These are phyloP conservation scores for Groenewaldozyma sp. DNA, from an alignment of 1,139 yeast genomes.

Conservation along the genomic window DNA sequence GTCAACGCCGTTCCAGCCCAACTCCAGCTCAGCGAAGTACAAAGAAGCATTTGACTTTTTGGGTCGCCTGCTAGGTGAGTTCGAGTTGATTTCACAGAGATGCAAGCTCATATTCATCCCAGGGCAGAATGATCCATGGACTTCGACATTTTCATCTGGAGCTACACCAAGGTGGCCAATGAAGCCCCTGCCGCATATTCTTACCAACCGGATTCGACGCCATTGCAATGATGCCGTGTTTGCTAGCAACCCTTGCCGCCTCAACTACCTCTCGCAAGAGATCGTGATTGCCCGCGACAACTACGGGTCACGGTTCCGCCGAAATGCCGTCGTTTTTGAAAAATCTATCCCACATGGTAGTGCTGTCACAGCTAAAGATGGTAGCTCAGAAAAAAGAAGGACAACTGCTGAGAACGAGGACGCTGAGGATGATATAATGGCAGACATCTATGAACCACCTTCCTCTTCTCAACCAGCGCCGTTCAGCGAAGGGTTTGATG, in stretches of 20 bases:
- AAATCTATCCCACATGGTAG: conserved; percentile 29
- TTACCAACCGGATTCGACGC: conserved; percentile 57
- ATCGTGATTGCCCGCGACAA: conserved; percentile 68
- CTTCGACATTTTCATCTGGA: conserved; percentile 60
- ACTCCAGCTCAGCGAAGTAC: conserved; percentile 41
- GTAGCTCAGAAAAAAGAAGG: not conserved
- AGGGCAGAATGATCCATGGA: conserved; percentile 93
- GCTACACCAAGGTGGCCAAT: conserved; percentile 65
- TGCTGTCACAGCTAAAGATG: conserved; percentile 2
- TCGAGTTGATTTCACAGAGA: conserved; percentile 31
- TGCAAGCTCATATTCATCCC: conserved; percentile 64
- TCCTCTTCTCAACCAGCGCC: conserved; percentile 6
- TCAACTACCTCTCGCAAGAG: conserved; percentile 78
- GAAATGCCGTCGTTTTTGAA: conserved; percentile 58
- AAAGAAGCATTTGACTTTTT: conserved; percentile 67
- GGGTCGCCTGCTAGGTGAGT: conserved; percentile 45
- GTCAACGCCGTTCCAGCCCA: conserved; percentile 52
- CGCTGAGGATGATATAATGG: conserved; percentile 14
- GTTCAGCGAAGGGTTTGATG: conserved; percentile 14
- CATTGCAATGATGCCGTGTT: conserved; percentile 58
- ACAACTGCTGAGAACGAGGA: conserved; percentile 24
- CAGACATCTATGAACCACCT: not conserved
- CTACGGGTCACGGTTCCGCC: conserved; percentile 51
- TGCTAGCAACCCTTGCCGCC: conserved; percentile 69
- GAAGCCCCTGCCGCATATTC: conserved; percentile 56